These are phyloP conservation scores for Pseudopyricularia javanii DNA, from an alignment of 2,329 filamentous ascomycete species.

Conservation along the genomic window DNA sequence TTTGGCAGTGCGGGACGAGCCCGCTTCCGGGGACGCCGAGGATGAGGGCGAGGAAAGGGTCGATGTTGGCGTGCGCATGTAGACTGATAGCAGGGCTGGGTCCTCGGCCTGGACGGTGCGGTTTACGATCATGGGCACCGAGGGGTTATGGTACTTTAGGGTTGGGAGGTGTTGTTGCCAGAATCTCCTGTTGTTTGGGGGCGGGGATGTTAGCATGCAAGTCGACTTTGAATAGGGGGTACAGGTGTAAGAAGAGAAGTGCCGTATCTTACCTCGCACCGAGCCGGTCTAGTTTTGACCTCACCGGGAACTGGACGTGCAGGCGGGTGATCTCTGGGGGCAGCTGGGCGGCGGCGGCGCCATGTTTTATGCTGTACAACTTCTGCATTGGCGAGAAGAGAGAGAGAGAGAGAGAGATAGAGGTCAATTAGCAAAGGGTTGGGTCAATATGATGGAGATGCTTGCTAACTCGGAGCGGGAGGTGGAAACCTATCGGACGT, in stretches of 20 bases:
- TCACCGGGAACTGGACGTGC: conserved; percentile 58
- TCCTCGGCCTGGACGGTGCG: conserved; percentile 37
- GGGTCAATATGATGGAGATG: neutral
- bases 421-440: neutral
- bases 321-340: conserved; percentile 65
- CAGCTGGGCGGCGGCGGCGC: conserved; percentile 71
- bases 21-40: too few species aligned
- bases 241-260: neutral
- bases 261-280: conserved; percentile 51
- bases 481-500: conserved; percentile 21
- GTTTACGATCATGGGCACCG: conserved; percentile 70
- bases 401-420: too few species aligned
- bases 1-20: conserved; percentile 6
- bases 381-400: conserved; percentile 18
- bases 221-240: neutral
- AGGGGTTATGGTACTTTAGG: conserved; percentile 89
- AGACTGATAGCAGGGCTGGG: conserved; percentile 52
- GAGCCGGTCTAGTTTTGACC: conserved; percentile 53
- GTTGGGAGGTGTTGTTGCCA: conserved; percentile 73
- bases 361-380: conserved; percentile 65
- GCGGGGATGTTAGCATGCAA: neutral
- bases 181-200: conserved; percentile 55
- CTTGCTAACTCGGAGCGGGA: too few species aligned
- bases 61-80: conserved; percentile 34
- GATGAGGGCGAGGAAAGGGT: too few species aligned